These are phyloP conservation scores for Lachnellula cervina DNA, from an alignment of 2,329 filamentous ascomycete genomes.

Conservation along the genomic window DNA sequence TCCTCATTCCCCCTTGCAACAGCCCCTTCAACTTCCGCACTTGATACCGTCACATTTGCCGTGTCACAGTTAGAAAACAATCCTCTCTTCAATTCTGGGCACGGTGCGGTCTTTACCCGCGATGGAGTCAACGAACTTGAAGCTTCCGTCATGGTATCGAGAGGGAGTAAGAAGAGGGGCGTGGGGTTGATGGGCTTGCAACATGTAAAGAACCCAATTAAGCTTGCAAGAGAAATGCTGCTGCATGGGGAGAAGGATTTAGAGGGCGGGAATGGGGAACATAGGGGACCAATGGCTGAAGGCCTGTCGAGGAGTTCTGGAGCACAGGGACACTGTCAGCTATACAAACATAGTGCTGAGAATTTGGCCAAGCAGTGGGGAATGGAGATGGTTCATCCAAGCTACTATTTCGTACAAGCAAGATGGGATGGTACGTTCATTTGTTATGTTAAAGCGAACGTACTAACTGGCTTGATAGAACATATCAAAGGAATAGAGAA, in stretches of 20 bases:
- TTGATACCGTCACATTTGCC: constrained; percentile 71
- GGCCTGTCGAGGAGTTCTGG: constrained; percentile 9
- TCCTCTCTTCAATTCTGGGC: constrained; percentile 77
- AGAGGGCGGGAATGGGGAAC: constrained; percentile 37
- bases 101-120: constrained; percentile 81
- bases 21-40: constrained; percentile 43
- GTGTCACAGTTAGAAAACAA: constrained; percentile 74
- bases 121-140: constrained; percentile 82
- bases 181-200: constrained; percentile 71
- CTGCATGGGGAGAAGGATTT: constrained; percentile 60
- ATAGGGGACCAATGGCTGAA: constrained; percentile 26
- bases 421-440: constrained; percentile 59
- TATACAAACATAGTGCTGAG: constrained; percentile 66
- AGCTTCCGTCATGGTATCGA: constrained; percentile 79
- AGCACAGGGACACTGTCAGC: constrained; percentile 64
- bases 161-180: constrained; percentile 67
- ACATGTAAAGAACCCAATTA: constrained; percentile 74
- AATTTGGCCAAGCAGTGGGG: constrained; percentile 63
- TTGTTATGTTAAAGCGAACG: background rate
- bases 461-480: constrained; percentile 33
- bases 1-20: constrained; percentile 51
- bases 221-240: constrained; percentile 67
- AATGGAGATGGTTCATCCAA: constrained; percentile 58
- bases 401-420: constrained; percentile 74
- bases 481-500: constrained; percentile 55